These are phyloP conservation scores for Aspergillus heteromorphus DNA, from an alignment of 495 filamentous ascomycete genomes.

Conservation along the genomic window DNA sequence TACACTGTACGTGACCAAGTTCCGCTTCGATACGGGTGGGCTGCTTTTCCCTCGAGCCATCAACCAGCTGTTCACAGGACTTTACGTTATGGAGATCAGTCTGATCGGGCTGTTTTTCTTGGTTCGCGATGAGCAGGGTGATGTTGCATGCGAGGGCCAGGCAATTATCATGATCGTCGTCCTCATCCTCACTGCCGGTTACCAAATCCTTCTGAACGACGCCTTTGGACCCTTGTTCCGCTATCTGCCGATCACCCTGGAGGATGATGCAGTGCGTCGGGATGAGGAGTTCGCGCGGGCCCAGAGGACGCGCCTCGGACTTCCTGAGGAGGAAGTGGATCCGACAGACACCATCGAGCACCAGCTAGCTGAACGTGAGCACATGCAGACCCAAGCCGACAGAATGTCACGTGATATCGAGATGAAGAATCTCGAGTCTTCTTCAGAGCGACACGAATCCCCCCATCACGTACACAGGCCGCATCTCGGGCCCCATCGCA, in stretches of 20 bases:
- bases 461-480: slow-evolving; percentile 14
- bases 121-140: slow-evolving; percentile 54
- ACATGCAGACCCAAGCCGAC: slow-evolving; percentile 29
- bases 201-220: slow-evolving; percentile 75
- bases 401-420: slow-evolving; percentile 54
- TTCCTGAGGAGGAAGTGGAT: slow-evolving; percentile 20
- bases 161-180: slow-evolving; percentile 85
- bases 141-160: slow-evolving; percentile 67
- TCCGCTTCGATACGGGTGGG: slow-evolving; percentile 86
- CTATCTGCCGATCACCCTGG: slow-evolving; percentile 90
- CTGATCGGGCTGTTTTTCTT: slow-evolving; percentile 90
- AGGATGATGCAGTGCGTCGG: slow-evolving; percentile 85
- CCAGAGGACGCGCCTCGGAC: slow-evolving; percentile 55
- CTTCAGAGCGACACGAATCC: slow-evolving; percentile 15
- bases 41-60: slow-evolving; percentile 88
- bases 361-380: slow-evolving; percentile 38
- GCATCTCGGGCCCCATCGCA: slow-evolving; percentile 18
- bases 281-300: slow-evolving; percentile 83
- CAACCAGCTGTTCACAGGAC: slow-evolving; percentile 90
- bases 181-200: slow-evolving; percentile 65
- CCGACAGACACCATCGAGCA: slow-evolving; percentile 37
- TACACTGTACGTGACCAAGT: slow-evolving; percentile 91
- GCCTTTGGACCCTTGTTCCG: slow-evolving; percentile 81
- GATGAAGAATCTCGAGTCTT: slow-evolving; percentile 46
- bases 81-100: slow-evolving; percentile 93